These are phyloP conservation scores for Zizania latifolia DNA, from an alignment of 176 grass and related monocot genomes.

Conservation along the genomic window DNA sequence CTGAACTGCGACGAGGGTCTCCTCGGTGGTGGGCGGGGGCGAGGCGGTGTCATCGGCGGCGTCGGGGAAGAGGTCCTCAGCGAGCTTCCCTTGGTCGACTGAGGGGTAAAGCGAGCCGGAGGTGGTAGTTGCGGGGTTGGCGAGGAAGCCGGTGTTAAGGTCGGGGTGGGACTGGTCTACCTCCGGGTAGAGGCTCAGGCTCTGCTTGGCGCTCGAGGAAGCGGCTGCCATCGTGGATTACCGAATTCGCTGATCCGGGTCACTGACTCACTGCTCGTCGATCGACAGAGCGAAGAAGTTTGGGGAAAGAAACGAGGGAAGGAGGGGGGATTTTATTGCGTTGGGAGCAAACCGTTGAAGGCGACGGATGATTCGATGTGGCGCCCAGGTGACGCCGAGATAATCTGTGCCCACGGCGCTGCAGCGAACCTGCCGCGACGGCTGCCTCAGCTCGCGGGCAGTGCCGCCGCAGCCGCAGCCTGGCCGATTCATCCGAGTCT, in stretches of 20 bases:
- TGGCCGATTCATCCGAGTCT: no score
- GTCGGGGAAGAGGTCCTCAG: slow-evolving; percentile 73
- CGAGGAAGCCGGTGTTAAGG: slow-evolving; percentile 41
- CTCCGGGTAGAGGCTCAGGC: slow-evolving; percentile 59
- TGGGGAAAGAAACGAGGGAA: not conserved
- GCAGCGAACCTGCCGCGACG: not conserved
- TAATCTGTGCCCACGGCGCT: not conserved
- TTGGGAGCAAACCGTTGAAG: not conserved
- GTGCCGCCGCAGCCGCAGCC: not conserved
- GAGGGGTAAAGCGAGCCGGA: slow-evolving; percentile 49
- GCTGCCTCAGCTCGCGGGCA: not conserved
- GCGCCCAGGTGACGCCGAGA: slow-evolving; percentile 3
- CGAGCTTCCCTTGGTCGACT: slow-evolving; percentile 48
- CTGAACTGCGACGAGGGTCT: slow-evolving; percentile 51
- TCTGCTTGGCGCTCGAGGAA: slow-evolving; percentile 23
- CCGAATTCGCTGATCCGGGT: not conserved
- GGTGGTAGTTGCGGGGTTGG: not conserved
- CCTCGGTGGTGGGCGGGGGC: slow-evolving; percentile 46
- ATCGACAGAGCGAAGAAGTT: not conserved
- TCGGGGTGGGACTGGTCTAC: slow-evolving; percentile 54
- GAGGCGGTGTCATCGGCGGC: slow-evolving; percentile 36
- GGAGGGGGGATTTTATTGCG: slow-evolving; percentile 11
- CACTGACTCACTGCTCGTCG: not conserved
- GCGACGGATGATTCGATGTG: slow-evolving; percentile 29
- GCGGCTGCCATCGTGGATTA: slow-evolving; percentile 23